Percentiles rank a stretch among this genome's conserved stretches.
phyloP scores from a whole-genome alignment of 2,329 filamentous ascomycete species.

The Triangularia setosa region DNA sequence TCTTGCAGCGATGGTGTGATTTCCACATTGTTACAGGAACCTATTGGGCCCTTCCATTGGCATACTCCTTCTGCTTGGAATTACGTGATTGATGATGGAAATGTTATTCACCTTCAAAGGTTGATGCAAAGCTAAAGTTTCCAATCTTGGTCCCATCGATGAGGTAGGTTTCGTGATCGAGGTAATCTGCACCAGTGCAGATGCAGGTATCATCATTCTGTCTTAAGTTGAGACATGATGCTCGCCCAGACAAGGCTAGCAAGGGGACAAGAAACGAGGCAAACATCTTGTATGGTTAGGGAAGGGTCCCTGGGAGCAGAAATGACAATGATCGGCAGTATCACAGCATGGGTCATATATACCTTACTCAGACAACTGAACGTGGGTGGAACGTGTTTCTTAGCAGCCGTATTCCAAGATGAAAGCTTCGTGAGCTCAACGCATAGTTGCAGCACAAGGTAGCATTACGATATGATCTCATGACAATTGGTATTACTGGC shows the following conservation, averaged over 20 bases:
- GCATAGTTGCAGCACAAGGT: too few species aligned
- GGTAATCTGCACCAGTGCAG: neutral
- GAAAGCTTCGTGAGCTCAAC: too few species aligned
- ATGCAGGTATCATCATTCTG: neutral
- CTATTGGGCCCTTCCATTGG: too few species aligned
- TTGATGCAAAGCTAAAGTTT: neutral
- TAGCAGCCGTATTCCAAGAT: too few species aligned
- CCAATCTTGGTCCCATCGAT: neutral
- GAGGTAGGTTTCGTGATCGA: neutral
- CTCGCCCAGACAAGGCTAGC: neutral
- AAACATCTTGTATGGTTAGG: neutral
- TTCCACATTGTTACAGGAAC: neutral
- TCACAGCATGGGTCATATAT: neutral
- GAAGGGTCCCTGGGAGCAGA: neutral
- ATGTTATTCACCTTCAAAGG: neutral
- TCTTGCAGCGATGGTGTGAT: neutral
- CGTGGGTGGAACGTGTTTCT: too few species aligned
- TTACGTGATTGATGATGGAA: too few species aligned
- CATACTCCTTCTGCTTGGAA: too few species aligned
- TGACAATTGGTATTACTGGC: too few species aligned
- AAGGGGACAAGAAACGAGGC: neutral
- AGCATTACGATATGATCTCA: too few species aligned
- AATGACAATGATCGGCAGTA: neutral
- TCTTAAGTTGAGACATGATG: neutral
- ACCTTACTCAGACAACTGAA: neutral